A percentile compares a stretch with the other conserved stretches of the same genome.
phyloP scores from a whole-genome alignment of 2,329 filamentous ascomycete species.

The Ascochyta pisi region DNA sequence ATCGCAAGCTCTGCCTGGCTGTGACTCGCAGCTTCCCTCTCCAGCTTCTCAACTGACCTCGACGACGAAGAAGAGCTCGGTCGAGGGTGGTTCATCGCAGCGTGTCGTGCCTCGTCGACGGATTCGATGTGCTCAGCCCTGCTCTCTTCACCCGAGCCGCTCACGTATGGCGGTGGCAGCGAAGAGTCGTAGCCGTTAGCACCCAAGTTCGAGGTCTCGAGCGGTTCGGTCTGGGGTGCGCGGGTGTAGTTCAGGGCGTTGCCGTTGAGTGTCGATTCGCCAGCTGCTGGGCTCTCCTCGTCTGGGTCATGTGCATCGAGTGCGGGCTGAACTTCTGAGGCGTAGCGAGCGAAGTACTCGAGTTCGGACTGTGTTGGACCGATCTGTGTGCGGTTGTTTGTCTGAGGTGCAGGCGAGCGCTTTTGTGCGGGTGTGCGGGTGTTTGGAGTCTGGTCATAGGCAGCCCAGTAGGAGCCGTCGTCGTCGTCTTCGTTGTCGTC shows the following conservation, averaged over 20 bases:
- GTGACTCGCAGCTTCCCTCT: constrained; percentile 62
- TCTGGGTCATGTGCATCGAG: constrained; percentile 84
- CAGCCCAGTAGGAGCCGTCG: constrained; percentile 84
- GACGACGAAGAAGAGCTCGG: constrained; percentile 52
- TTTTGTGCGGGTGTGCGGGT: constrained; percentile 57
- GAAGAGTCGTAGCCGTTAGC: constrained; percentile 42
- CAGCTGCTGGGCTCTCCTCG: constrained; percentile 60
- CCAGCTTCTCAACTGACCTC: constrained; percentile 64
- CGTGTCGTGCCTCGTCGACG: constrained; percentile 28
- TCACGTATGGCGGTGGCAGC: constrained; percentile 34
- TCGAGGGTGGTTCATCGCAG: constrained; percentile 42
- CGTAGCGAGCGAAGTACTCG: constrained; percentile 79
- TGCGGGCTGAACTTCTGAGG: constrained; percentile 75
- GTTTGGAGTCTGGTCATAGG: constrained; percentile 71
- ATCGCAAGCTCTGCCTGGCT: constrained; percentile 74
- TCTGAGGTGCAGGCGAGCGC: constrained; percentile 66
- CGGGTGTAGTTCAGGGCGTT: constrained; percentile 54
- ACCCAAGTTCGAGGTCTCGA: constrained; percentile 48
- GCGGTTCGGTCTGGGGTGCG: constrained; percentile 53
- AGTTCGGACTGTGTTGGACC: constrained; percentile 61
- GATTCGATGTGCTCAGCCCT: constrained; percentile 33
- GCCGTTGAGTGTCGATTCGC: constrained; percentile 62
- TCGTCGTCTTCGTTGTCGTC: constrained; percentile 67
- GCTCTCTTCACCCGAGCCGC: constrained; percentile 17
- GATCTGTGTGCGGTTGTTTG: constrained; percentile 46